Evolutionary conservation across 805 yeast genomes (phyloP), one percentile per base, ranked within the genome.

Genomic region (Cephaloascus albidus): DNA sequence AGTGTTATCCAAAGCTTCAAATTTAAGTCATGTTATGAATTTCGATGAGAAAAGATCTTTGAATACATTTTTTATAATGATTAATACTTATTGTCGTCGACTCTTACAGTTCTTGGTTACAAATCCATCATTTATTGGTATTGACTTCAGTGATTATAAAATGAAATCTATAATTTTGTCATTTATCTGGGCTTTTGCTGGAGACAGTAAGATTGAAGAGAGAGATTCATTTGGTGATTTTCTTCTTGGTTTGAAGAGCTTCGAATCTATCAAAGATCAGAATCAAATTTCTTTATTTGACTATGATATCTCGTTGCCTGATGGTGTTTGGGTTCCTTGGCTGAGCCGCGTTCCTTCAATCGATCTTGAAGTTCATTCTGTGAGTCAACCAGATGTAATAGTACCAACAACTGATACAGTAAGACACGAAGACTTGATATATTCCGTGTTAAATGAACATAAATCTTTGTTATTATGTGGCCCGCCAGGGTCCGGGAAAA

Each of bases 401-500:
- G 71, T 90, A 8, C 85, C 94, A 0, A 90, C 97, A 0, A 51
- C 74, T 1, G 97, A 88, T 46, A 88, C 96, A 0, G 53, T 70
- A 2, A 67, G 78, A 40, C 85, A 85, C 41, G 90, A 85, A 43
- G 53, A 61, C 1, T 50, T 85, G 10, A 65, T 90, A 2, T 72
- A 69, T 40, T 63, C 78, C 0, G 55, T 84, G 2, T 50, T 89
- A 30, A 63, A 65, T 27, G 74, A 74, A 35, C 80, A 73, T 39
- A 61, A 61, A 32, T 76, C 94, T 0, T 54, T 86, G 15, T 64
- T 90, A 20, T 64, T 90, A 18, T 87, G 96, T 58, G 97, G 97
- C 2, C 97, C 97, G 0, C 97, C 97, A 0, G 97, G 97, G 3
- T 83, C 96, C 0, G 97, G 97, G 42, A 90, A 90, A 54, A 89